phyloP scores from a whole-genome alignment of 1,139 yeast genomes.

The Yamadazyma oceani region DNA sequence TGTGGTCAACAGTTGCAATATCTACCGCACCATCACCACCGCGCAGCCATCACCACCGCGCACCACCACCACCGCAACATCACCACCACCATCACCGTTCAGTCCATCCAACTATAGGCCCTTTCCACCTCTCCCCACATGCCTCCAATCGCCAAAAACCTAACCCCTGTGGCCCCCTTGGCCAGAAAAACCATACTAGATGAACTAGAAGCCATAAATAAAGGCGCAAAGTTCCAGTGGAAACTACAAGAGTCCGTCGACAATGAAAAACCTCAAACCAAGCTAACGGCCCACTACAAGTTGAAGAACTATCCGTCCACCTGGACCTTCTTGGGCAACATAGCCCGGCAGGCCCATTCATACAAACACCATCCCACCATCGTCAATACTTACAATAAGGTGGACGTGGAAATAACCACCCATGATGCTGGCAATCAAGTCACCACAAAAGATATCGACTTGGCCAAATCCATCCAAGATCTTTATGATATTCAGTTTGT shows the following conservation, averaged over 20 bases:
- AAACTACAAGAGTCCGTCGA: constrained; percentile 3
- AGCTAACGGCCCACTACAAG: constrained; percentile 29
- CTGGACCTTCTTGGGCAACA: constrained; percentile 62
- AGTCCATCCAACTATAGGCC: no score
- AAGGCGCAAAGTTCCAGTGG: constrained; percentile 14
- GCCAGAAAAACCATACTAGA: constrained; percentile 10
- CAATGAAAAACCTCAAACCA: constrained; percentile 8
- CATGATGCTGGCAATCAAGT: constrained; percentile 62
- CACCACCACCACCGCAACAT: no score
- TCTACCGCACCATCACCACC: no score
- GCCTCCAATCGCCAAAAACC: background rate
- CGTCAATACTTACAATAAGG: constrained; percentile 60
- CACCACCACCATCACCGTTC: no score
- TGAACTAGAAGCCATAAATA: constrained; percentile 13
- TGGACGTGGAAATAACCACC: constrained; percentile 58
- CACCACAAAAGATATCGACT: constrained; percentile 55
- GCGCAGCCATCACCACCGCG: no score
- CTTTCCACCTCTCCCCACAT: no score
- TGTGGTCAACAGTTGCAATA: no score
- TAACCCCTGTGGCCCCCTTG: constrained; percentile 3
- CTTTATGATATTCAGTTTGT: constrained; percentile 8
- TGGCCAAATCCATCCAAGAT: constrained; percentile 46
- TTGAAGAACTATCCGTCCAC: constrained; percentile 58
- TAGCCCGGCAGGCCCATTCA: constrained; percentile 60
- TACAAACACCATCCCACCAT: constrained; percentile 77